Conservation (phyloP, 2,329 filamentous ascomycete genomes). For the Apiospora arundinis region DNA sequence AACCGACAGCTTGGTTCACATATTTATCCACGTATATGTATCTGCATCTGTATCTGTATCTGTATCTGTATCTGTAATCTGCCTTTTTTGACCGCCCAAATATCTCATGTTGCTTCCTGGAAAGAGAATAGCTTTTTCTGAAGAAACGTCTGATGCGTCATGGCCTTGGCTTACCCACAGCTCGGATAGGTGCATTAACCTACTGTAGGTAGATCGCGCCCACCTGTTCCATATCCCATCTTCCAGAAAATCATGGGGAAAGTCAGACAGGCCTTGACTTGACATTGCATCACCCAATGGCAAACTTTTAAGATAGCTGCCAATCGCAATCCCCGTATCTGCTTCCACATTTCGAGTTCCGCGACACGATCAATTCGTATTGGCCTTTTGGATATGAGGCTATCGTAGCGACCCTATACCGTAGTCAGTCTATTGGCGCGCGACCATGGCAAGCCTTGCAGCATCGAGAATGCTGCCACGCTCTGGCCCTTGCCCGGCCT, state of each 20-base stretch:
- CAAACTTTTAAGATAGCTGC: neutral
- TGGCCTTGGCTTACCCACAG: constrained; percentile 13
- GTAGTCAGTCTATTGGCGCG: neutral
- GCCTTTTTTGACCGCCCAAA: constrained; percentile 2
- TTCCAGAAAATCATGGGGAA: neutral
- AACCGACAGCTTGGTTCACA: constrained; percentile 12
- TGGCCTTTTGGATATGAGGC: neutral
- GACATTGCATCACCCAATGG: neutral
- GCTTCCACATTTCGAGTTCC: neutral
- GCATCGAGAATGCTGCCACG: constrained; percentile 27
- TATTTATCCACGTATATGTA: too few relatives aligned
- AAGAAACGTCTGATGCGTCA: constrained; percentile 9
- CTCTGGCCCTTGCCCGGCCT: constrained; percentile 22
- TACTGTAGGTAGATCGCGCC: constrained; percentile 4
- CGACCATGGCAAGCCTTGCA: constrained; percentile 33
- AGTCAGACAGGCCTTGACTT: neutral
- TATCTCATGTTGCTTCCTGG: neutral
- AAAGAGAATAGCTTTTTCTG: neutral
- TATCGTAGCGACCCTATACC: constrained; percentile 18
- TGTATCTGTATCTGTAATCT: neutral
- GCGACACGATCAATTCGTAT: neutral
- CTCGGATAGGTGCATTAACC: constrained; percentile 14
- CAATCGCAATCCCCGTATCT: neutral
- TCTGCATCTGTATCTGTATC: too few relatives aligned
- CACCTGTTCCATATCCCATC: neutral